A percentile compares a stretch with the other conserved stretches of the same genome.
These are phyloP conservation scores for Fusarium pilosicola DNA, from an alignment of 2,329 filamentous ascomycete genomes.

Conservation along the genomic window DNA sequence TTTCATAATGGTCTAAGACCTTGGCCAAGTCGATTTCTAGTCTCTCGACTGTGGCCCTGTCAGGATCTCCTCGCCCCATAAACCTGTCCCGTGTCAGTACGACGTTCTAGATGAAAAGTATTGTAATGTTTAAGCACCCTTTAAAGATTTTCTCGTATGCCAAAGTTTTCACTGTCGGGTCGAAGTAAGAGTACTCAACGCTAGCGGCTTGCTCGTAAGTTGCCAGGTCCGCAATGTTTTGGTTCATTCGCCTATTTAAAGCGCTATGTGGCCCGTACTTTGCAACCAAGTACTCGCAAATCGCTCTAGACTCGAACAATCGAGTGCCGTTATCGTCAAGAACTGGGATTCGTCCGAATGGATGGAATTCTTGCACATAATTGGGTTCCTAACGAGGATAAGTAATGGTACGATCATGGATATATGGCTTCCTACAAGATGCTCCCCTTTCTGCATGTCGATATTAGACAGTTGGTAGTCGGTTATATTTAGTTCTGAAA, in stretches of 20 bases:
- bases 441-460: background rate
- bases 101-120: rapidly evolving
- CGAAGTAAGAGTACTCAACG: background rate
- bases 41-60: background rate
- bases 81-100: background rate
- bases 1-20: background rate
- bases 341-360: background rate
- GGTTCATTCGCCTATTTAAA: background rate
- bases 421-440: background rate
- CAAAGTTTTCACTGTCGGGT: background rate
- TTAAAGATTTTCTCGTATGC: background rate
- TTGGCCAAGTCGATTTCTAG: background rate
- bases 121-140: rapidly evolving
- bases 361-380: background rate
- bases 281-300: background rate
- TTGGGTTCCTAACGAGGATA: background rate
- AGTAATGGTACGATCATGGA: background rate
- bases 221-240: background rate
- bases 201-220: background rate
- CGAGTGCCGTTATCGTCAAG: background rate
- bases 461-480: background rate
- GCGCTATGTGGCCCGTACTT: background rate
- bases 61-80: background rate
- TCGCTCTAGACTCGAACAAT: background rate
- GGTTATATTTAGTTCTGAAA: background rate